Conservation (phyloP, 2,329 filamentous ascomycete species). For the Claviceps capensis region DNA sequence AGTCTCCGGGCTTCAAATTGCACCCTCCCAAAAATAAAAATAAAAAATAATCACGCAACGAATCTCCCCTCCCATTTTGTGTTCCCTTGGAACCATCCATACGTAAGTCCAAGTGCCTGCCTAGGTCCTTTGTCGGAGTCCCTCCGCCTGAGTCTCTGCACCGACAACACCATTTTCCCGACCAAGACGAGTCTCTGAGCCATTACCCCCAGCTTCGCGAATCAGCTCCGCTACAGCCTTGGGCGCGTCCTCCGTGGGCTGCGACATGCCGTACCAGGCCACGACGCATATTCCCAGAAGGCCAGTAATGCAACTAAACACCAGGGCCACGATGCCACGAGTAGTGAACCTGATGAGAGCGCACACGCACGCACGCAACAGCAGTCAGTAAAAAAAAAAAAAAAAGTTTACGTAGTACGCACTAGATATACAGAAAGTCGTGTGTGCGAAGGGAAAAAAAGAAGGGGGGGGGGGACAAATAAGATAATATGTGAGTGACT, state of each 20-base stretch:
- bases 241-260: slow-evolving; percentile 8
- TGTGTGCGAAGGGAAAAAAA: neutral
- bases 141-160: neutral
- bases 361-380: neutral
- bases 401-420: neutral
- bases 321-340: slow-evolving; percentile 58
- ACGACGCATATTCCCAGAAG: slow-evolving; percentile 55
- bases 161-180: neutral
- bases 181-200: neutral
- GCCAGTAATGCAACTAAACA: slow-evolving; percentile 56
- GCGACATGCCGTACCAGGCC: slow-evolving; percentile 44
- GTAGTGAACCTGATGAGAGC: slow-evolving; percentile 44
- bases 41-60: neutral
- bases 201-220: neutral
- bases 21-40: too few relatives aligned
- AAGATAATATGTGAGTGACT: slow-evolving; percentile 6
- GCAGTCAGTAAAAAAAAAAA: neutral
- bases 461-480: neutral
- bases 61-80: neutral
- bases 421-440: too few relatives aligned
- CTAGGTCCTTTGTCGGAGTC: neutral
- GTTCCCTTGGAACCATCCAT: neutral
- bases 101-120: neutral
- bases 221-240: slow-evolving; percentile 3
- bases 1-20: too few relatives aligned